Evolutionary conservation across 2,329 filamentous ascomycete species (phyloP).

Genomic region (Boeremia lycopersici): DNA sequence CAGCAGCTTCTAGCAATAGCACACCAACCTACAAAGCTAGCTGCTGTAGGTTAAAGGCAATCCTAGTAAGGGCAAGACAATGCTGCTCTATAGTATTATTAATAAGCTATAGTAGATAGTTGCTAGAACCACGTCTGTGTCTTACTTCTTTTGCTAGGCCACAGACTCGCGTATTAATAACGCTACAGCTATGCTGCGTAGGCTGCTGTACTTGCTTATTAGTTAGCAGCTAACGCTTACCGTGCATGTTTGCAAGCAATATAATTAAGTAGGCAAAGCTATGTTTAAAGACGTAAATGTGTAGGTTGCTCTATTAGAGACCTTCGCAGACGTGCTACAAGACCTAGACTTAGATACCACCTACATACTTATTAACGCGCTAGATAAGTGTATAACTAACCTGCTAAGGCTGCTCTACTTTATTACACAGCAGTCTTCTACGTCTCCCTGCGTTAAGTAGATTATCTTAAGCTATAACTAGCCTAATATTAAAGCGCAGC

Average conservation of each 20-base stretch:
- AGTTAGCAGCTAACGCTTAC: slow-evolving; percentile 23
- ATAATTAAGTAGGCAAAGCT: slow-evolving; percentile 2
- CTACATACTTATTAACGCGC: slow-evolving; percentile 21
- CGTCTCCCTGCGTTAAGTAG: slow-evolving; percentile 13
- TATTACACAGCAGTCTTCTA: not conserved
- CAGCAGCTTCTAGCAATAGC: slow-evolving; percentile 29
- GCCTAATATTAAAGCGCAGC: not conserved
- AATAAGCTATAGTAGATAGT: no score
- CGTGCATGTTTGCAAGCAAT: slow-evolving; percentile 11
- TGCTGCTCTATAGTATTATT: no score
- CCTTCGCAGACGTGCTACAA: slow-evolving; percentile 51
- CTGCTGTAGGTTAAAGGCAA: no score
- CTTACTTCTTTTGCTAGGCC: no score
- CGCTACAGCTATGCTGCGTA: slow-evolving; percentile 51
- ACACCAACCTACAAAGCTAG: slow-evolving; percentile 23
- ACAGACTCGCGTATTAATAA: no score
- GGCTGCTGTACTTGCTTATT: slow-evolving; percentile 52
- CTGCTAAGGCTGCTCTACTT: slow-evolving; percentile 12
- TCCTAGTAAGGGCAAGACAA: no score
- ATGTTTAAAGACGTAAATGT: slow-evolving; percentile 21
- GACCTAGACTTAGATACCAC: slow-evolving; percentile 29
- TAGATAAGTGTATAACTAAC: slow-evolving; percentile 18
- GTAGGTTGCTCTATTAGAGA: slow-evolving; percentile 24
- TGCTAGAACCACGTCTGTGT: no score
- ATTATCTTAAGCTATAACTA: slow-evolving; percentile 16